Base-by-base conservation (phyloP, 257 asterid genomes). In the Verbena officinalis region DNA sequence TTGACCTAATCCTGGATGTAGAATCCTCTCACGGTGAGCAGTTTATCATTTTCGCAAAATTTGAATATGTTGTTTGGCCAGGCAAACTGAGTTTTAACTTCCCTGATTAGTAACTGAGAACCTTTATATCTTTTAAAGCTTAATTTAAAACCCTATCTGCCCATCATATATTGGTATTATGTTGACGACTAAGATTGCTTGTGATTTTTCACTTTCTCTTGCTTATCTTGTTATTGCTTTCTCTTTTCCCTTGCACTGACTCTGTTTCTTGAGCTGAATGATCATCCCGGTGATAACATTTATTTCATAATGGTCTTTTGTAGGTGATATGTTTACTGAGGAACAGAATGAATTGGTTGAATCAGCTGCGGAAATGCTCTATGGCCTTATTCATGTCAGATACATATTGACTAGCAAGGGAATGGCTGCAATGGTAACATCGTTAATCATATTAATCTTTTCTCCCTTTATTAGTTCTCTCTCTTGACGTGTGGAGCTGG, bases 291-390 rank as follows among this genome's bases (percentile, higher is more conserved):
- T 73, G 71, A 53, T 76, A 38, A 38, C 36, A 12, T 62, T 63
- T 62, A 3, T 39, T 61, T 42, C 61, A 55, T 67, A 65, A 27
- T 75, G 78, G 64, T 67, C 15, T 17, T 51, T 44, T 23, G 15
- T 69, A 93, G 98, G 96, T 74, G 98, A 93, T 65, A 85, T 78
- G 87, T 87, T 87, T 70, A 84, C 97, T 3, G 97, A 92, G 81
- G 97, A 89, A 67, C 98, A 92, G 77, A 92, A 92, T 79, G 98
- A 92, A 65, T 69, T 93, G 82, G 87, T 93, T 65, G 98, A 93
- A 82, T 89, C 97, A 44, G 97, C 98, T 36, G 98, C 98, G 1
- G 97, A 92, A 86, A 92, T 89, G 98, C 84, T 91, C 63, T 91
- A 91, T 51, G 96, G 98, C 45, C 86, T 92, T 65, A 92, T 92